phyloP scores from a whole-genome alignment of 768 basidiomycete species.

The Termitomyces sp. region DNA sequence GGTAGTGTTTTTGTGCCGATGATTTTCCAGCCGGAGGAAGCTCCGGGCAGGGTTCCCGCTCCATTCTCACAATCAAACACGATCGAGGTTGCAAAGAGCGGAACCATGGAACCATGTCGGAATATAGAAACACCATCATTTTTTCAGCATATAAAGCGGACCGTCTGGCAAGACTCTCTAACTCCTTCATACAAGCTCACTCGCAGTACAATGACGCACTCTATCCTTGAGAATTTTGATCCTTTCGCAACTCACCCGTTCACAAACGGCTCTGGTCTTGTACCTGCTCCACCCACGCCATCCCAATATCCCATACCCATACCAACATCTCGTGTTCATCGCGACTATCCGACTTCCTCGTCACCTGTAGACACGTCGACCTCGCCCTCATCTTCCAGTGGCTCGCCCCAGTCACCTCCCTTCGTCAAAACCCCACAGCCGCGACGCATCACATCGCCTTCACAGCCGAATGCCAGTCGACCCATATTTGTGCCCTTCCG shows the following conservation, averaged over 20 bases:
- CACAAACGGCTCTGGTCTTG: conserved; percentile 38
- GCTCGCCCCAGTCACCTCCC: conserved; percentile 12
- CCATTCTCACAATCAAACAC: not conserved
- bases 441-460: conserved; percentile 12
- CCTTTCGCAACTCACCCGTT: conserved; percentile 57
- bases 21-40: conserved; percentile 6
- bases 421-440: conserved; percentile 22
- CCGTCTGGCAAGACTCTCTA: conserved; percentile 1
- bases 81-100: conserved; percentile 5
- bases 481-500: conserved; percentile 50
- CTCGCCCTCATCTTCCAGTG: conserved; percentile 12
- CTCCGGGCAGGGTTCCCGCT: conserved; percentile 3
- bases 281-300: conserved; percentile 36
- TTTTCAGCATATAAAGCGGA: conserved; percentile 5
- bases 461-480: conserved; percentile 13
- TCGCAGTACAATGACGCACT: conserved; percentile 22
- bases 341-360: conserved; percentile 9
- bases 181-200: not conserved
- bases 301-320: conserved; percentile 41
- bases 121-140: not conserved
- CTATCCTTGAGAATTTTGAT: conserved; percentile 43
- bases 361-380: conserved; percentile 14
- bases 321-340: conserved; percentile 23
- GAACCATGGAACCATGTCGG: conserved; percentile 6
- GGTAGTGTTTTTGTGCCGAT: conserved; percentile 1